These are phyloP conservation scores for Quercus glauca DNA, from an alignment of 306 rosid species.

Conservation along the genomic window DNA sequence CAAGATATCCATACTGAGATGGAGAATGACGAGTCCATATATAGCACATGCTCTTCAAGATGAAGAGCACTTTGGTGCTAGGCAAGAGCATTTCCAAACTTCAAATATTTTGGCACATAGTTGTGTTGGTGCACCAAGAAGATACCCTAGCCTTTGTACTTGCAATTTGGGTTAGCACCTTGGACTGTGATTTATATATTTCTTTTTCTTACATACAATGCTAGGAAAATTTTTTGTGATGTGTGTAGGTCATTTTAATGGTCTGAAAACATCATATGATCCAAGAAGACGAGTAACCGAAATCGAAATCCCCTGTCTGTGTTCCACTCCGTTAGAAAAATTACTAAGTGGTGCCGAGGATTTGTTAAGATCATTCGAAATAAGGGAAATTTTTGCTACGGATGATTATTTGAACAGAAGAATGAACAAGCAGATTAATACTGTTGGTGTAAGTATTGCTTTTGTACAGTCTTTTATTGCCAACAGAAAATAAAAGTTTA, in stretches of 20 bases:
- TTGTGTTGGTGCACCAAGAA: too few relatives aligned
- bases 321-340: slow-evolving; percentile 40
- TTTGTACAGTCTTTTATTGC: not conserved
- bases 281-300: slow-evolving; percentile 2
- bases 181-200: too few relatives aligned
- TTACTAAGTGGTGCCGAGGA: slow-evolving; percentile 28
- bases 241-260: too few relatives aligned
- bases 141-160: too few relatives aligned
- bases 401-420: slow-evolving; percentile 87
- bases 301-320: slow-evolving; percentile 36
- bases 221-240: too few relatives aligned
- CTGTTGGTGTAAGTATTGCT: slow-evolving; percentile 58
- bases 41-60: too few relatives aligned
- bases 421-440: slow-evolving; percentile 64
- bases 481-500: not conserved
- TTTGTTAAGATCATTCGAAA: slow-evolving; percentile 46
- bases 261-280: too few relatives aligned
- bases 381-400: slow-evolving; percentile 63
- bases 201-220: too few relatives aligned
- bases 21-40: slow-evolving; percentile 17
- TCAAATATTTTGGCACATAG: too few relatives aligned
- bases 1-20: slow-evolving; percentile 21
- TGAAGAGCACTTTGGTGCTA: too few relatives aligned
- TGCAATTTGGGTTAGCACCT: too few relatives aligned
- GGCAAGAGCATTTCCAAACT: too few relatives aligned